These are phyloP conservation scores for Periconia sp. DNA, from an alignment of 2,329 filamentous ascomycete species.

Conservation along the genomic window DNA sequence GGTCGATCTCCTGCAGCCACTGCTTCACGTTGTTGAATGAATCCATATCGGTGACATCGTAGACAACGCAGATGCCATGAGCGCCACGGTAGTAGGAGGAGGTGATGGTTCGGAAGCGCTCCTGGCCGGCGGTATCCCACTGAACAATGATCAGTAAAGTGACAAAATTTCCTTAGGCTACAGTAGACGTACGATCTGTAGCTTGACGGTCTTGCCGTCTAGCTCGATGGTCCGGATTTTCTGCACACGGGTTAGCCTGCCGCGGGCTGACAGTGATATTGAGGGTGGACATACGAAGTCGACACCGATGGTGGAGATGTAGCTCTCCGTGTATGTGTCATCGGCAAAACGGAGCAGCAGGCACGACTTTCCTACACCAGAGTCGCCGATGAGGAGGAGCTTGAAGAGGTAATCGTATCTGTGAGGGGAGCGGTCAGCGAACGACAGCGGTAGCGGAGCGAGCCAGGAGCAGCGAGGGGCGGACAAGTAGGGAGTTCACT, in stretches of 20 bases:
- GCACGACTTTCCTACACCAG: conserved; percentile 99
- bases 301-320: conserved; percentile 99
- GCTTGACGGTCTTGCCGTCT: conserved; percentile 99
- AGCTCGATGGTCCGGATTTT: conserved; percentile 99
- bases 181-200: conserved; percentile 74
- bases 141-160: too few species aligned
- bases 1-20: conserved; percentile 99
- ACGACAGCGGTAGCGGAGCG: conserved; percentile 23
- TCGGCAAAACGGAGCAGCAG: conserved; percentile 94
- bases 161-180: background rate
- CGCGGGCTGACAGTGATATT: conserved; percentile 38
- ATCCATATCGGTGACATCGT: conserved; percentile 99
- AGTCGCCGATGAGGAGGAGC: conserved; percentile 99
- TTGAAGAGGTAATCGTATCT: conserved; percentile 99
- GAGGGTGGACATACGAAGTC: conserved; percentile 68
- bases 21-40: conserved; percentile 99
- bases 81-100: conserved; percentile 99
- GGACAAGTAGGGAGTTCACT: conserved; percentile 20
- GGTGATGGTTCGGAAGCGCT: conserved; percentile 99
- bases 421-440: conserved; percentile 24
- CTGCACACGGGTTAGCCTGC: conserved; percentile 56
- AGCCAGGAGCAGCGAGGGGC: background rate
- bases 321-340: conserved; percentile 94
- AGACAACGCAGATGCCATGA: conserved; percentile 99
- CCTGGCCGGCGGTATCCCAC: conserved; percentile 99